These are phyloP conservation scores for Arachis hypogaea DNA, from an alignment of 306 rosid species.

Conservation along the genomic window DNA sequence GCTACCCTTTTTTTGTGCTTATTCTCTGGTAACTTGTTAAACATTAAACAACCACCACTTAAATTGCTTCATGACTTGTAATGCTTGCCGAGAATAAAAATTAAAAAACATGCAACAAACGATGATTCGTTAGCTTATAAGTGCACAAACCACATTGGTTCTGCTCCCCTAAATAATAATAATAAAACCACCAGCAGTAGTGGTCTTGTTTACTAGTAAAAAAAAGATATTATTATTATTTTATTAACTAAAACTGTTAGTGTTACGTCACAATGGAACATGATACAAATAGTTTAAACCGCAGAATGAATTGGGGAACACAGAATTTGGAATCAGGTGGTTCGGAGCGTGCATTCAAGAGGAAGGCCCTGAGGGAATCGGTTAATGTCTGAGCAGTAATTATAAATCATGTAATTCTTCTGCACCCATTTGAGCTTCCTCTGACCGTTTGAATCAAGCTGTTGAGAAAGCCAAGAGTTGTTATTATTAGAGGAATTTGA, in stretches of 20 bases:
- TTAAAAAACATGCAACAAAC: background rate
- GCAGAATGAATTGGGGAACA: slow-evolving; percentile 22
- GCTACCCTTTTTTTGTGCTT: background rate
- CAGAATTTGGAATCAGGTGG: slow-evolving; percentile 31
- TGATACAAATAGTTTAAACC: background rate
- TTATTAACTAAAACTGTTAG: background rate
- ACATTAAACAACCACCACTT: background rate
- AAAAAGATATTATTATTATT: background rate
- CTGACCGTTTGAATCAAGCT: slow-evolving; percentile 49
- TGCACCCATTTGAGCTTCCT: slow-evolving; percentile 64
- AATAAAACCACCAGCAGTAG: background rate
- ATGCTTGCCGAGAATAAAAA: no score
- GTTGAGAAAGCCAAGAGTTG: slow-evolving; percentile 48
- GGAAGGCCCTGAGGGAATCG: slow-evolving; percentile 76
- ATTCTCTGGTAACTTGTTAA: background rate
- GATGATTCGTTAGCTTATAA: background rate
- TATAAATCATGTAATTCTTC: slow-evolving; percentile 67
- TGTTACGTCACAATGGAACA: background rate
- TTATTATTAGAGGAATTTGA: slow-evolving; percentile 32
- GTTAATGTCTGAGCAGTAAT: slow-evolving; percentile 61
- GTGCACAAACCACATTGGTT: background rate
- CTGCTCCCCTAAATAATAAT: no score
- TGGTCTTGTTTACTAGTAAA: background rate
- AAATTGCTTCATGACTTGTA: background rate
- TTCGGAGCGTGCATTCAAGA: slow-evolving; percentile 52